Base-by-base conservation (phyloP, 2,329 filamentous ascomycete genomes). In the Fusarium denticulatum region DNA sequence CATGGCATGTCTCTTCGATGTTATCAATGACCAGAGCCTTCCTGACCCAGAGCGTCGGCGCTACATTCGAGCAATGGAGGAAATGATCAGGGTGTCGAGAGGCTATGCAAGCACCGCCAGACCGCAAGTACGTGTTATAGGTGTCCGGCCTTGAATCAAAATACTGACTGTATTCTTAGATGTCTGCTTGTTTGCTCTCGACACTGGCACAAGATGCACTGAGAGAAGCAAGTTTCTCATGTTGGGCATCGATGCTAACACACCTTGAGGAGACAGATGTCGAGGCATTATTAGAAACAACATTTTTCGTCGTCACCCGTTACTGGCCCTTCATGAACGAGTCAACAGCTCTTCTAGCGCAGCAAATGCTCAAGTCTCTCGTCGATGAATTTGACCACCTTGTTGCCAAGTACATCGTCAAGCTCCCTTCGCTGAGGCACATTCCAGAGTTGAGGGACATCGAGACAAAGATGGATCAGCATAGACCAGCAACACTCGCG, bases 151-250 rank as follows among this genome's bases (percentile, higher is more conserved):
- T 53, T 12, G 43, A 4, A 7, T 20, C n/a, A 43, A 7, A 36
- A 42, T 22, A 37, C 30, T 64, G n/a, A 69, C 53, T 70, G 24
- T 55, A 26, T 20, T 16, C 42, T 62, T 77, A 96, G 91, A 96
- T 98, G 63, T 94, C 94, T 74, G 95, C 96, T n/a, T 98, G 94
- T 79, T 86, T 99, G 18, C 91, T 97, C 71, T 95, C 94, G 28
- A 95, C 95, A 0, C 88, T 98, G 67, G 88, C 92, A 22, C 89
- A 93, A 57, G 87, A 91, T 49, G 88, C 92, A 52, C 86, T 99
- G n/a, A 91, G 94, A 69, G 88, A 94, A 69, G 86, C 90, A 36
- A 94, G 95, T 5, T 95, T 98, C 77, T 89, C 88, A 8, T 94
- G 95, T 55, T 99, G 96, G 96, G 88, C 90, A 32, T 88, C 91